Evolutionary conservation across 177 flowering plant species (phyloP), one percentile per base, ranked within the genome.

Genomic region (Tripterygium wilfordii): DNA sequence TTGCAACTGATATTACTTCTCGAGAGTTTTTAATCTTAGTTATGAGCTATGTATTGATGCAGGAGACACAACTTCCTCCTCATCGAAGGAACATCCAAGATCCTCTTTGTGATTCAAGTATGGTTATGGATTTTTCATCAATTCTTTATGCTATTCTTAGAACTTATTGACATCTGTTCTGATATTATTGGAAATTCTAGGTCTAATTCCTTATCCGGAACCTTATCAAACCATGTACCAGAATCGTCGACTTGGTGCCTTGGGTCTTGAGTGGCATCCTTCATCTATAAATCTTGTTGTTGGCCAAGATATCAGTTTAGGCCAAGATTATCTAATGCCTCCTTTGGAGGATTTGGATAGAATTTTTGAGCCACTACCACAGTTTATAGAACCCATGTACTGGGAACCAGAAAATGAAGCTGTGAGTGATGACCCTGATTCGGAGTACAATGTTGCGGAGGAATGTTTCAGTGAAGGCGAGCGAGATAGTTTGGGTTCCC

Each of bases 1-100:
- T n/a, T n/a, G n/a, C n/a, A n/a, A n/a, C n/a, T n/a, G 33, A 30
- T 30, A 12, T 30, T 6, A 30, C 33, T 30, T 30, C 8, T 30
- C 8, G 33, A 30, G 33, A 30, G 33, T 30, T 30, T 12, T 12
- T 30, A 7, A n/a, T n/a, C n/a, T n/a, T n/a, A n/a, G n/a, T n/a
- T 5, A 20, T 40, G 43, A 20, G 43, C 5, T 40, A 10, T 7
- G 4, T 20, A 4, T 3, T 42, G 48, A 42, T 80, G 62, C 76
- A 92, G 99, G 99, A 92, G 74, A 89, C 97, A 31, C 99, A 84
- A 53, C 88, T 89, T 58, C 60, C 61, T 42, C 89, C 99, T 16
- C 71, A 82, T 51, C 58, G 86, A 45, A 71, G 99, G 69, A 92
- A 92, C 67, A 75, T 89, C 56, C 87, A 84, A 70, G 99, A 92